These are phyloP conservation scores for Meredithiella fracta DNA, from an alignment of 2,329 filamentous ascomycete genomes.

Conservation along the genomic window DNA sequence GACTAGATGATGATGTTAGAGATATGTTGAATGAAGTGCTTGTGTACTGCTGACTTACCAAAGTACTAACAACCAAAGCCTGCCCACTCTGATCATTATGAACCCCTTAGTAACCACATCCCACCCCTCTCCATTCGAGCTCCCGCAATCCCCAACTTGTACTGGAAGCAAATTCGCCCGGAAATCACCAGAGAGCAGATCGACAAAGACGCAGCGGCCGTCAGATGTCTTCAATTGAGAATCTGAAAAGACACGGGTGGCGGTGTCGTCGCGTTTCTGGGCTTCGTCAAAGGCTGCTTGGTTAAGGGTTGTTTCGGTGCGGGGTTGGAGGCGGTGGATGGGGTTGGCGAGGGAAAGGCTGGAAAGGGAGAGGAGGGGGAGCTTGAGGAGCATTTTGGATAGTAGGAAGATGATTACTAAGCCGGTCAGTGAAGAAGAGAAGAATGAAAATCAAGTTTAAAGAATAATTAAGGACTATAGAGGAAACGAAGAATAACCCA, in stretches of 20 bases:
- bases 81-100: constrained; percentile 32
- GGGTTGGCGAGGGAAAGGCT: not conserved
- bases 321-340: constrained; percentile 15
- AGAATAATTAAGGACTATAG: not conserved
- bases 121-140: constrained; percentile 27
- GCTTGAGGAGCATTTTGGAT: not conserved
- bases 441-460: no score
- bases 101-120: constrained; percentile 33
- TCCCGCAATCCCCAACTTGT: constrained; percentile 28
- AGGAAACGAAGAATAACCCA: not conserved
- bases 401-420: no score
- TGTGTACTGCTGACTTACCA: constrained; percentile 21
- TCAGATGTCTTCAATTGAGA: constrained; percentile 30
- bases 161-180: constrained; percentile 31
- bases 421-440: not conserved
- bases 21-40: not conserved
- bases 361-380: not conserved
- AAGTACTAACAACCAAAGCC: constrained; percentile 37
- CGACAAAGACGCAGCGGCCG: constrained; percentile 30
- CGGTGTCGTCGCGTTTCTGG: constrained; percentile 28
- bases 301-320: constrained; percentile 27
- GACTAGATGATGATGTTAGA: constrained; percentile 17
- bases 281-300: constrained; percentile 28
- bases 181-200: constrained; percentile 31
- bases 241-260: constrained; percentile 28